phyloP scores from a whole-genome alignment of 2,329 filamentous ascomycete species.

The Fusarium dlaminii region DNA sequence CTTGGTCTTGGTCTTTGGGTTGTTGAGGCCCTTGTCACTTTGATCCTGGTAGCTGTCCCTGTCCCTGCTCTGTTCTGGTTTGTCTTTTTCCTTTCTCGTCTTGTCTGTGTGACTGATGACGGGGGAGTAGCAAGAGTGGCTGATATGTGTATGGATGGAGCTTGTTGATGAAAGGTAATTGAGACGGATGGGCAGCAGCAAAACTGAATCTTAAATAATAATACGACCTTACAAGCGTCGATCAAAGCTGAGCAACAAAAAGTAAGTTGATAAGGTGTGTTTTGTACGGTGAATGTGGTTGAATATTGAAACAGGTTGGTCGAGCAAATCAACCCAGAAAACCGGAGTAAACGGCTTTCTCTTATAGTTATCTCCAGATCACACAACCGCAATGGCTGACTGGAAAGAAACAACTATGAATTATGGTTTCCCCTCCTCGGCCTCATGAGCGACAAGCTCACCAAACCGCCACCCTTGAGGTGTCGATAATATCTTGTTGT shows the following conservation, averaged over 20 bases:
- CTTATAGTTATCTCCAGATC: conserved; percentile 26
- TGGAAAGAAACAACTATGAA: conserved; percentile 22
- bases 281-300: not conserved
- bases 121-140: conserved; percentile 23
- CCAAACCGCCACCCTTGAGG: conserved; percentile 29
- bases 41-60: conserved; percentile 10
- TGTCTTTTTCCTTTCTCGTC: conserved; percentile 30
- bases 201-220: conserved; percentile 4
- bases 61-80: conserved; percentile 28
- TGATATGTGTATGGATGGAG: conserved; percentile 13
- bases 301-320: conserved; percentile 8
- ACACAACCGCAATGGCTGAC: conserved; percentile 17
- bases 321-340: conserved; percentile 31
- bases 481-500: conserved; percentile 20
- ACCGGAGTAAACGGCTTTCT: conserved; percentile 41
- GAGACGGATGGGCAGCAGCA: conserved; percentile 4
- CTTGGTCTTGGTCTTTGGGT: conserved; percentile 15
- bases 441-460: conserved; percentile 33
- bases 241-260: conserved; percentile 11
- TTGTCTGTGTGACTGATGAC: conserved; percentile 31
- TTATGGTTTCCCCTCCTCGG: conserved; percentile 31
- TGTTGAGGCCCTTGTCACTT: conserved; percentile 18
- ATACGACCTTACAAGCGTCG: conserved; percentile 8
- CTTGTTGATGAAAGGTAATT: conserved; percentile 19
- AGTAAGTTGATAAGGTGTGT: not conserved